Evolutionary conservation across 805 yeast genomes (phyloP), one percentile per base, ranked within the genome.

Genomic region (Wickerhamomyces queroliae): DNA sequence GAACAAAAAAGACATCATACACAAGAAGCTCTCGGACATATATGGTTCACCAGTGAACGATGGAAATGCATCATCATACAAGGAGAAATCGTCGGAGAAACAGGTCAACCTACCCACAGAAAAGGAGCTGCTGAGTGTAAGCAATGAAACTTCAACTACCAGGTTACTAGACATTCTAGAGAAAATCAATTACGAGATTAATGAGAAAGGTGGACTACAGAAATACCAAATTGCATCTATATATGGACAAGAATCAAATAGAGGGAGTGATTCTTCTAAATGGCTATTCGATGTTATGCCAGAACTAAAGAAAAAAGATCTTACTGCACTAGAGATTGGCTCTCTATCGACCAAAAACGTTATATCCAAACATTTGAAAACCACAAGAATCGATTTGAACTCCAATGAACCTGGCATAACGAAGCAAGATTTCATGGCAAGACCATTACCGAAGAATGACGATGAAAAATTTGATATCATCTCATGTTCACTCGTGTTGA

Each of bases 241-340:
- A 1, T 76, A 78, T 37, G 99, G 99, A 0, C 99, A 91, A 52
- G 75, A 77, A 42, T 56, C 61, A 0, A 70, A 71, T 35, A 59
- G 98, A 45, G 98, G 99, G 0, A 95, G 96, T 2, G 99, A 91
- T 55, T 87, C 96, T 0, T 88, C 96, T 2, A 85, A 82, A 48
- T 68, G 80, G 51, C 63, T 91, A 33, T 71, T 87, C n/a, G 74
- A 78, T 40, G 87, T 95, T 90, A 60, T 87, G 5, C 63, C 66
- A 18, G 71, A 67, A 26, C 37, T 63, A 29, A 46, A 38, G 39
- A 36, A 16, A 1, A 20, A 38, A 7, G 27, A 39, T 4, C 32
- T 61, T 37, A 46, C 40, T 17, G 83, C 95, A 0, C 64, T 91
- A 22, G 99, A 91, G 58, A 81, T 91, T 31, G 99, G 99, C 0